Conservation (phyloP, 257 asterid genomes). For the Solanum virginianum region DNA sequence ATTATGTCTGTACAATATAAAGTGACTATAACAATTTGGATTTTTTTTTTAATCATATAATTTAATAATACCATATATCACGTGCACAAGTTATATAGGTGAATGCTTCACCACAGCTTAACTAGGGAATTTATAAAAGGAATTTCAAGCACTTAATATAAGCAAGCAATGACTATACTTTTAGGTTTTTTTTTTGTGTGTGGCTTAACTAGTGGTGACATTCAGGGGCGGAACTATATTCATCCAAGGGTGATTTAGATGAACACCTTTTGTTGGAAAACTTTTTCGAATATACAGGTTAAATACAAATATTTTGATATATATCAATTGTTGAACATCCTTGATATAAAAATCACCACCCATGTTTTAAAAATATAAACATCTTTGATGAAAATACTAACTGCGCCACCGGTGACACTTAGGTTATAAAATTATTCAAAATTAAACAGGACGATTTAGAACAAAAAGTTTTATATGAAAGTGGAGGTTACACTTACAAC, state of each 20-base stretch:
- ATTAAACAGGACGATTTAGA: not conserved
- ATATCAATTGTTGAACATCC: too few relatives aligned
- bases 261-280: too few relatives aligned
- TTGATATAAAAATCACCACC: too few relatives aligned
- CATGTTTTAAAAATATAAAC: too few relatives aligned
- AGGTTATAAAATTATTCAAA: not conserved
- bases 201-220: not conserved
- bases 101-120: not conserved
- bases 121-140: slow-evolving; percentile 24
- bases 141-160: not conserved
- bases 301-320: too few relatives aligned
- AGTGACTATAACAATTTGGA: not conserved
- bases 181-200: not conserved
- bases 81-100: not conserved
- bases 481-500: slow-evolving; percentile 13
- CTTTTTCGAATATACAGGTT: too few relatives aligned
- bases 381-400: too few relatives aligned
- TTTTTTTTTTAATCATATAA: not conserved
- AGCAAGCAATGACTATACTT: not conserved
- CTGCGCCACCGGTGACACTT: not conserved
- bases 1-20: not conserved
- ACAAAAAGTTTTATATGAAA: not conserved
- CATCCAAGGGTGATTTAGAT: too few relatives aligned
- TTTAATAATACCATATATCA: not conserved
- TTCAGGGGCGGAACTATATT: too few relatives aligned